Evolutionary conservation across 1,284 basidiomycete species (phyloP).

Genomic region (Ganoderma leucocontextum): DNA sequence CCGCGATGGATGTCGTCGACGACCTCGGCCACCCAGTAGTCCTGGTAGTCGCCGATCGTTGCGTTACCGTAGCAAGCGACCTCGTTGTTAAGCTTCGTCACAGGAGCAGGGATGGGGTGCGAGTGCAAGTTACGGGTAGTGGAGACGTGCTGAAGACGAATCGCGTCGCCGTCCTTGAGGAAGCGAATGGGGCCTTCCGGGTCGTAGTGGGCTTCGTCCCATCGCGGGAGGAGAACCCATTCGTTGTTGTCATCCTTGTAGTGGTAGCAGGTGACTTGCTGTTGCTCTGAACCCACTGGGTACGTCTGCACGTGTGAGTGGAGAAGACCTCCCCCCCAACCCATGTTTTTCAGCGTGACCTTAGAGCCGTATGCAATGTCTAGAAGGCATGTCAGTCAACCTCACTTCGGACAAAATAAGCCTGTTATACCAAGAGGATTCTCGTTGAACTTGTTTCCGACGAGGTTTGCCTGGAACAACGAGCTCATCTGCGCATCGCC

Average conservation of each 20-base stretch:
- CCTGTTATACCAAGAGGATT: slow-evolving; percentile 79
- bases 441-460: slow-evolving; percentile 91
- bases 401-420: background rate
- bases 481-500: slow-evolving; percentile 99
- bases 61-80: slow-evolving; percentile 93
- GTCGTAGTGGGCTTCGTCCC: slow-evolving; percentile 78
- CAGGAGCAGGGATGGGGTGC: slow-evolving; percentile 86
- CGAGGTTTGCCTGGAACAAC: slow-evolving; percentile 96
- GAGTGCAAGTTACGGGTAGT: slow-evolving; percentile 96
- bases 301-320: slow-evolving; percentile 97
- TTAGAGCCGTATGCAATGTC: slow-evolving; percentile 93
- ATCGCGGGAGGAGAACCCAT: slow-evolving; percentile 84
- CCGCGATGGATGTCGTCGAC: slow-evolving; percentile 87
- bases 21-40: slow-evolving; percentile 94
- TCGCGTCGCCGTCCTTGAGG: slow-evolving; percentile 80
- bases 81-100: slow-evolving; percentile 92
- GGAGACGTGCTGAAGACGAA: slow-evolving; percentile 84
- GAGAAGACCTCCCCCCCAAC: slow-evolving; percentile 95
- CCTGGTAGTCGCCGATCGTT: slow-evolving; percentile 87
- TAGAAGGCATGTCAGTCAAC: slow-evolving; percentile 39
- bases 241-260: slow-evolving; percentile 99
- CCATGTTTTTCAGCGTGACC: slow-evolving; percentile 96
- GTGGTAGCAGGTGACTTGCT: slow-evolving; percentile 99
- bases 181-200: slow-evolving; percentile 73
- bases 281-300: slow-evolving; percentile 92